Percentiles rank a stretch among this genome's conserved stretches.
Evolutionary conservation across 2,329 filamentous ascomycete genomes (phyloP).

Genomic region (Botrytis fragariae): DNA sequence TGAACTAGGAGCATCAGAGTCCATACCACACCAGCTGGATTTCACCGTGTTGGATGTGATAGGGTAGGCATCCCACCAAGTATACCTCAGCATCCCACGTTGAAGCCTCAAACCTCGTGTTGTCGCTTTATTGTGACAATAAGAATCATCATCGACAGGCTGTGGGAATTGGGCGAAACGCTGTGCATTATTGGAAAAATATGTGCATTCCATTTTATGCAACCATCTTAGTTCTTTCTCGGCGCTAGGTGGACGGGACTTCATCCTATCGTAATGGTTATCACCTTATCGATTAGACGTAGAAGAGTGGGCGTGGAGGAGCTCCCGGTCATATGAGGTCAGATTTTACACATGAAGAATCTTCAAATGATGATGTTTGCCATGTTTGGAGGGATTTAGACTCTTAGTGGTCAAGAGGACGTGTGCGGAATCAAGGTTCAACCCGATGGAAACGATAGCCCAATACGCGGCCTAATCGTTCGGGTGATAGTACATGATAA

Average conservation of each 20-base stretch:
- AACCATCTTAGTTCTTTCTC: not conserved
- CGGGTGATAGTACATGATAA: constrained; percentile 1
- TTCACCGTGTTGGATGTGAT: not conserved
- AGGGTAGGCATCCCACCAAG: constrained; percentile 1
- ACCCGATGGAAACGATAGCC: not conserved
- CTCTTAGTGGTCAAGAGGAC: not conserved
- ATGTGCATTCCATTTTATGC: constrained; percentile 14
- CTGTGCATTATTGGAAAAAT: constrained; percentile 16
- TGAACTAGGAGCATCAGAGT: not conserved
- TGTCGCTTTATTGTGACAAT: not conserved
- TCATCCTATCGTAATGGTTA: constrained; percentile 6
- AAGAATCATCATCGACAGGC: constrained; percentile 9
- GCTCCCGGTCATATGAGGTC: not conserved
- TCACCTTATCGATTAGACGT: constrained; percentile 18
- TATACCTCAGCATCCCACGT: not conserved
- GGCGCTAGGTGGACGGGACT: not conserved
- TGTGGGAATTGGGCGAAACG: constrained; percentile 18
- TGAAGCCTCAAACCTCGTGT: constrained; percentile 4
- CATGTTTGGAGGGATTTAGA: no score
- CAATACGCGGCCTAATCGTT: constrained; percentile 7
- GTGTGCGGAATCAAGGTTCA: not conserved
- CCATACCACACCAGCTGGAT: not conserved
- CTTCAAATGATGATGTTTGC: not conserved
- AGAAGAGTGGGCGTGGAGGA: not conserved
- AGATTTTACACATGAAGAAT: constrained; percentile 4